Evolutionary conservation across 1,284 basidiomycete genomes (phyloP), one percentile per base, ranked within the genome.

Genomic region (Anthracocystis walkeri): DNA sequence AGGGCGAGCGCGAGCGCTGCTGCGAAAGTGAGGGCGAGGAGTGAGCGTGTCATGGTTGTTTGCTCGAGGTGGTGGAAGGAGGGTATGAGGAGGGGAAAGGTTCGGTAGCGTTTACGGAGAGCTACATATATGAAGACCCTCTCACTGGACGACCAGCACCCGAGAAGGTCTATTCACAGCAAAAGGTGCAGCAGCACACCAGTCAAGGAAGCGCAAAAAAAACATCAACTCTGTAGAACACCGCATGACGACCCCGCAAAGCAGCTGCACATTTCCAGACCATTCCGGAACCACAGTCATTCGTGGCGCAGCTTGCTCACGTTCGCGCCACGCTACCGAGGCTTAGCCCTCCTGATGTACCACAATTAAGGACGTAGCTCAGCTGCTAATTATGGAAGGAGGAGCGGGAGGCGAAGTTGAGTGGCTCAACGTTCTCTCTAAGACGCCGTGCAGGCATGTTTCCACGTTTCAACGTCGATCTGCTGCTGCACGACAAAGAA

Each of bases 1-100:
- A 38, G 12, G 21, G 48, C 21, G 27, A 71, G 63, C 18, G 63
- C 62, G 23, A 51, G 46, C 0, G 57, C 52, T 29, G 45, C 57
- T 16, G n/a, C n/a, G n/a, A 65, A 31, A 46, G 44, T n/a, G n/a
- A 31, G 21, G 20, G 58, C 45, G 41, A 71, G 41, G 33, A 65
- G 27, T n/a, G 57, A 33, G 33, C 61, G 58, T 2, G 61, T 61
- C 63, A 65, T 65, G 46, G n/a, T 57, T 14, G 29, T 50, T 50
- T 31, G n/a, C 35, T 31, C 7, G 12, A 10, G 25, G 16, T 23
- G 7, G 23, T 10, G 16, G 6, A 18, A 18, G n/a, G 27, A 25
- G 46, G n/a, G 31, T n/a, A 44, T 44, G n/a, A n/a, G 8, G 18
- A 7, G n/a, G 49, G n/a, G 16, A n/a, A 16, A 20, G 12, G 0